phyloP scores from a whole-genome alignment of 2,329 filamentous ascomycete genomes.

The Byssochlamys sp. region DNA sequence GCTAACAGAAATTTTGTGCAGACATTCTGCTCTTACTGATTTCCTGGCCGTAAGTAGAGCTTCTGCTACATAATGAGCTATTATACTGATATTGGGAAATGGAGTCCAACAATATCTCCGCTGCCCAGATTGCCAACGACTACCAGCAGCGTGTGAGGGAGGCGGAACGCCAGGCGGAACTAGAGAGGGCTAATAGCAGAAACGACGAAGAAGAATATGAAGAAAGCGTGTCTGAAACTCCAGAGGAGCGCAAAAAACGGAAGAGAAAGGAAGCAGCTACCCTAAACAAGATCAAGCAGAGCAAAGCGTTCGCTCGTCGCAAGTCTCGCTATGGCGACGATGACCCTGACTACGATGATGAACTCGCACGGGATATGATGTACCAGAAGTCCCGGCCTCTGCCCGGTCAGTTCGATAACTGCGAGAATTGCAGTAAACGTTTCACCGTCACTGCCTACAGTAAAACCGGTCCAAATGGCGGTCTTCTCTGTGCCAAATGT shows the following conservation, averaged over 20 bases:
- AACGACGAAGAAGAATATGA: constrained; percentile 22
- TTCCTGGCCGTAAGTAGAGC: constrained; percentile 50
- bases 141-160: constrained; percentile 46
- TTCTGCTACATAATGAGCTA: background rate
- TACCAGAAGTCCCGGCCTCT: constrained; percentile 49
- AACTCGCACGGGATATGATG: constrained; percentile 43
- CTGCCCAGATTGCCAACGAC: constrained; percentile 52
- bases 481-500: constrained; percentile 74
- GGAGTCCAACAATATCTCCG: constrained; percentile 57
- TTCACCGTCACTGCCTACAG: constrained; percentile 91
- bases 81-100: constrained; percentile 2
- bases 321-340: constrained; percentile 31
- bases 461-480: constrained; percentile 69
- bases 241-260: constrained; percentile 43
- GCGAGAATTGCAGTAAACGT: constrained; percentile 71
- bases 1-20: constrained; percentile 10
- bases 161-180: constrained; percentile 33
- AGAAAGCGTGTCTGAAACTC: constrained; percentile 33
- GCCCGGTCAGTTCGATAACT: constrained; percentile 84
- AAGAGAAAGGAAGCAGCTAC: constrained; percentile 45
- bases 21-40: constrained; percentile 58
- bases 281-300: constrained; percentile 38
- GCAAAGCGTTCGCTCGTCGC: constrained; percentile 42
- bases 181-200: constrained; percentile 18
- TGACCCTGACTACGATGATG: constrained; percentile 37